These are phyloP conservation scores for Candida gorgasii DNA, from an alignment of 805 yeast species.

Conservation along the genomic window DNA sequence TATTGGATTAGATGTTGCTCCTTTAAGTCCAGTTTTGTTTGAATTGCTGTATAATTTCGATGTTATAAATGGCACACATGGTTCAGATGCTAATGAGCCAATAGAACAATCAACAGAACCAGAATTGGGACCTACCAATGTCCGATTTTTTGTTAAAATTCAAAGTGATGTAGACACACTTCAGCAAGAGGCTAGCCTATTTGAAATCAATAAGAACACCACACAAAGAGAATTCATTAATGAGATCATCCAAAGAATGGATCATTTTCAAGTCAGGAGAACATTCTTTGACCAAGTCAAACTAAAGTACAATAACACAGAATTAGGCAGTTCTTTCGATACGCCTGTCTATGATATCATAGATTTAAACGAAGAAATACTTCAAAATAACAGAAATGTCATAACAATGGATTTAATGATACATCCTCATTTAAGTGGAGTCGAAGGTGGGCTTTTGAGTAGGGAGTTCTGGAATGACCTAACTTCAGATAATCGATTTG, in stretches of 20 bases:
- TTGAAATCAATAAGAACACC: slow-evolving; percentile 23
- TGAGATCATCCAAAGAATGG: slow-evolving; percentile 22
- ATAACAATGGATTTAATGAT: slow-evolving; percentile 18
- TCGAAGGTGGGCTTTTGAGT: slow-evolving; percentile 27
- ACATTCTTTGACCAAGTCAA: slow-evolving; percentile 29
- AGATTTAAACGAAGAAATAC: slow-evolving; percentile 12
- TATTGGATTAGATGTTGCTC: slow-evolving; percentile 28
- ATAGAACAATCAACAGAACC: not conserved
- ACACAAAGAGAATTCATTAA: slow-evolving; percentile 22
- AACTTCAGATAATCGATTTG: slow-evolving; percentile 20
- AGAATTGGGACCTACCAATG: not conserved
- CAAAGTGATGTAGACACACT: slow-evolving; percentile 18
- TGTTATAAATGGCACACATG: not conserved
- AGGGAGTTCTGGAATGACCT: slow-evolving; percentile 27
- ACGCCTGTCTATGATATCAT: slow-evolving; percentile 14
- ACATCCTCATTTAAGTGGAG: slow-evolving; percentile 19
- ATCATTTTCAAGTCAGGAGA: slow-evolving; percentile 22
- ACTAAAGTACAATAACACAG: slow-evolving; percentile 14
- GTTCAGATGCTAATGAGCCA: not conserved
- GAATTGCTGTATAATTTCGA: slow-evolving; percentile 13
- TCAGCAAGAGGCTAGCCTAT: slow-evolving; percentile 20
- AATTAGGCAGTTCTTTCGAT: slow-evolving; percentile 6
- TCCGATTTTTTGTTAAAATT: slow-evolving; percentile 16
- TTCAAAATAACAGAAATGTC: slow-evolving; percentile 13
- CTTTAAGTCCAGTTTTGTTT: slow-evolving; percentile 20